phyloP scores from a whole-genome alignment of 805 yeast genomes.

The Lipomyces anomalus region DNA sequence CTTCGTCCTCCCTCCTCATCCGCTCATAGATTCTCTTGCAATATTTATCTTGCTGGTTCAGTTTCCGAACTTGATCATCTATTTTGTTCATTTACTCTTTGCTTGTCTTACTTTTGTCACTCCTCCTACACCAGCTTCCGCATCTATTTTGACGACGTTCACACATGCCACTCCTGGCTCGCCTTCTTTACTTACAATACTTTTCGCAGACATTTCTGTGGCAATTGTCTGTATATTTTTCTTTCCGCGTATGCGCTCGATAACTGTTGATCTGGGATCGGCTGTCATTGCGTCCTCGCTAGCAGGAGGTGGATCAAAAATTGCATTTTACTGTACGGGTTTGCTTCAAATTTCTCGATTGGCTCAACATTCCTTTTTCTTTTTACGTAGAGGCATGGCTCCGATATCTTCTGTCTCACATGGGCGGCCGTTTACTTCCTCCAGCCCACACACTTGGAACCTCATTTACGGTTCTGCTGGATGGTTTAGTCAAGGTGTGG shows the following conservation, averaged over 20 bases:
- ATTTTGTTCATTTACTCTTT: constrained; percentile 28
- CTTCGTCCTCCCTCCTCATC: constrained; percentile 29
- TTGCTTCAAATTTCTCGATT: constrained; percentile 27
- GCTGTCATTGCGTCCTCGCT: constrained; percentile 28
- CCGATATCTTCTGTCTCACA: no score
- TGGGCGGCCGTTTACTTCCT: no score
- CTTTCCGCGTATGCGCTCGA: constrained; percentile 20
- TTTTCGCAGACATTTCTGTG: constrained; percentile 32
- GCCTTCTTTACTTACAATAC: constrained; percentile 24
- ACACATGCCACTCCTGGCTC: constrained; percentile 23
- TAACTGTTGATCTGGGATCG: constrained; percentile 25
- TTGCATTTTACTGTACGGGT: constrained; percentile 31
- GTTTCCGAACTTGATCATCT: constrained; percentile 29
- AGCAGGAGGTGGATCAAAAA: constrained; percentile 33
- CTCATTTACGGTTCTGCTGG: constrained; percentile 28
- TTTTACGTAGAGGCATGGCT: constrained; percentile 20
- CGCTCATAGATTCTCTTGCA: constrained; percentile 34
- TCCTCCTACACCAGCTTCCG: constrained; percentile 10
- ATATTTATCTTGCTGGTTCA: constrained; percentile 31
- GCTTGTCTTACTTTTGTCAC: constrained; percentile 25
- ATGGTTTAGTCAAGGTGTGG: constrained; percentile 31
- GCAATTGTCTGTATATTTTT: constrained; percentile 24
- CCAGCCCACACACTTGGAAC: constrained; percentile 23
- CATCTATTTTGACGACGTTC: constrained; percentile 16
- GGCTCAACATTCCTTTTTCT: constrained; percentile 19